These are phyloP conservation scores for Mycena leptocephala DNA, from an alignment of 768 basidiomycete genomes.

Conservation along the genomic window DNA sequence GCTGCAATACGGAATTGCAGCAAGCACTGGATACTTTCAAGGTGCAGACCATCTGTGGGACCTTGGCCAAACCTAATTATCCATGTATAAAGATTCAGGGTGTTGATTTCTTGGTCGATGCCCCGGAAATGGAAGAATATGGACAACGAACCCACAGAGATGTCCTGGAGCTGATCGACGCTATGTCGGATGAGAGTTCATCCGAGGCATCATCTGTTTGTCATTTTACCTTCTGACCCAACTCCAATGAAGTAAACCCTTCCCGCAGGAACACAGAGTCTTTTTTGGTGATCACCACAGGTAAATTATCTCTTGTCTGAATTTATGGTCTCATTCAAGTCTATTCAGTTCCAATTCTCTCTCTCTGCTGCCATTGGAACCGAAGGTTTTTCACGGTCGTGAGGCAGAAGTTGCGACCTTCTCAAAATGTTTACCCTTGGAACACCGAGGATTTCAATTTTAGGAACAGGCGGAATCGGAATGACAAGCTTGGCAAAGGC, in stretches of 20 bases:
- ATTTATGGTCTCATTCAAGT: not conserved
- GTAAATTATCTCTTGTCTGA: not conserved
- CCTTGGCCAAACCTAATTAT: too few relatives aligned
- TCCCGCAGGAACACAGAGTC: not conserved
- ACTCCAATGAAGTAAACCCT: not conserved
- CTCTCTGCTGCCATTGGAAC: not conserved
- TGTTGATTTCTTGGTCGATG: not conserved
- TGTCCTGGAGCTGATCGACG: not conserved
- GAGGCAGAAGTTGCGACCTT: not conserved
- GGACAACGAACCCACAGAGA: not conserved
- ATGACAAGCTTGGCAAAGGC: not conserved
- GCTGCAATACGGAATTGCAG: not conserved
- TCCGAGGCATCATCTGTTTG: not conserved
- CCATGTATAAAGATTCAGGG: too few relatives aligned
- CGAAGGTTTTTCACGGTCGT: not conserved
- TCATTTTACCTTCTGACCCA: not conserved
- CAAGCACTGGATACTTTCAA: not conserved
- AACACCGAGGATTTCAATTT: too few relatives aligned
- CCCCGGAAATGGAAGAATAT: not conserved
- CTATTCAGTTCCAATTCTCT: not conserved
- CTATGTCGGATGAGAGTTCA: not conserved
- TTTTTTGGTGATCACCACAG: not conserved
- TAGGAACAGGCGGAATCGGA: too few relatives aligned
- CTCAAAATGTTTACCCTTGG: too few relatives aligned
- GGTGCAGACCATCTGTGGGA: not conserved